Base-by-base conservation (phyloP, 2,329 filamentous ascomycete species). In the Aspergillus phoenicis region DNA sequence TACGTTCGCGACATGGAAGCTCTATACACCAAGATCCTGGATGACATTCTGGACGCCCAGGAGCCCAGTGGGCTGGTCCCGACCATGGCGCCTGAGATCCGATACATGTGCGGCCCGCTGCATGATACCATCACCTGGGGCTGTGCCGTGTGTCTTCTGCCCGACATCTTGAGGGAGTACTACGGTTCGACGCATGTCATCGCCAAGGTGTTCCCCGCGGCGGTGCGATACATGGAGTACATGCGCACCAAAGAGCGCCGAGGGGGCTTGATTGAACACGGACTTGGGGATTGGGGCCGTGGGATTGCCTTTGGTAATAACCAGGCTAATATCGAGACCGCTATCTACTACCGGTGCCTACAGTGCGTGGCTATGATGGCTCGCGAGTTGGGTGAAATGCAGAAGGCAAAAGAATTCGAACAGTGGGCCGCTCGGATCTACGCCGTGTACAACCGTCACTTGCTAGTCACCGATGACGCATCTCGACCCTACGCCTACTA, bases 51-150 rank as follows among this genome's bases (percentile, higher is more conserved):
- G 4, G 80, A 82, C 47, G 71, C 78, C 0, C 80, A 82, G 58
- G 80, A 82, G 36, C 67, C 76, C 0, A 76, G 72, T 15, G 80
- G 81, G 1, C 70, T 82, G 2, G 77, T 80, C 5, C 80, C 80
- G 1, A 82, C 77, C 0, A 81, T 82, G 79, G 80, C 80, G 0
- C 80, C 80, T 0, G 75, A 81, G 60, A 78, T 81, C 24, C 68
- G 80, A 13, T 82, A 82, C 57, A 82, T 82, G 80, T 81, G 80
- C 59, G 80, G 80, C 0, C 80, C 80, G 1, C 70, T 82, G 3
- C 78, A 82, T 58, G 79, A 82, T 57, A 82, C 79, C 0, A 70
- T 70, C 13, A 70, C 66, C 20, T 70, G 68, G 68, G 68, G 68
- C 4, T 69, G 67, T 33, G 68, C 68, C 6, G 24, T 70, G 6